Conservation (phyloP, 257 asterid species). For the Craterostigma plantagineum region DNA sequence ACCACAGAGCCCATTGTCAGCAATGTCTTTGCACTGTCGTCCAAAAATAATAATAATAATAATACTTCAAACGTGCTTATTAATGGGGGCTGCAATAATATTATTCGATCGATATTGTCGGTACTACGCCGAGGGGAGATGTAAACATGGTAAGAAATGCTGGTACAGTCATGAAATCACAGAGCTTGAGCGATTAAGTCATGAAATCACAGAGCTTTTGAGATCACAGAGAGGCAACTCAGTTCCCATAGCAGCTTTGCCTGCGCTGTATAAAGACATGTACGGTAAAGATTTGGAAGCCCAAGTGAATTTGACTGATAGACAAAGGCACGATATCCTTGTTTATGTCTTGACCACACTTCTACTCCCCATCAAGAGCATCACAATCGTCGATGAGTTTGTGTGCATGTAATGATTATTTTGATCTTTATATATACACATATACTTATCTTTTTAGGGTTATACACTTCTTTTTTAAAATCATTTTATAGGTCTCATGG, state of each 20-base stretch:
- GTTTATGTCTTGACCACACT: constrained; percentile 80
- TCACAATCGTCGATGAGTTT: constrained; percentile 63
- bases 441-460: not conserved
- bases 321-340: constrained; percentile 79
- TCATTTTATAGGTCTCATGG: constrained; percentile 74
- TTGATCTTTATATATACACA: not conserved
- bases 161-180: no score
- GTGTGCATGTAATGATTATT: not conserved
- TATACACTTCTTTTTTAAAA: constrained; percentile 7
- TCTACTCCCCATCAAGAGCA: constrained; percentile 54
- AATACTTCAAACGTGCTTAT: no score
- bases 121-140: no score
- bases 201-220: constrained; percentile 55
- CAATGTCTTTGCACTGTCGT: no score
- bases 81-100: no score
- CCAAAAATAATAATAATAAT: no score
- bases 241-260: constrained; percentile 71
- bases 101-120: no score
- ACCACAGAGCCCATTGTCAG: no score
- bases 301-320: constrained; percentile 80
- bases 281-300: constrained; percentile 62
- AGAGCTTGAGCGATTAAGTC: constrained; percentile 36
- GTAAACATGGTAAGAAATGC: no score
- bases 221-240: constrained; percentile 51
- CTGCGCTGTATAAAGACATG: constrained; percentile 54